Evolutionary conservation across 257 asterid species (phyloP), one percentile per base, ranked within the genome.

Genomic region (Solanum virginianum): DNA sequence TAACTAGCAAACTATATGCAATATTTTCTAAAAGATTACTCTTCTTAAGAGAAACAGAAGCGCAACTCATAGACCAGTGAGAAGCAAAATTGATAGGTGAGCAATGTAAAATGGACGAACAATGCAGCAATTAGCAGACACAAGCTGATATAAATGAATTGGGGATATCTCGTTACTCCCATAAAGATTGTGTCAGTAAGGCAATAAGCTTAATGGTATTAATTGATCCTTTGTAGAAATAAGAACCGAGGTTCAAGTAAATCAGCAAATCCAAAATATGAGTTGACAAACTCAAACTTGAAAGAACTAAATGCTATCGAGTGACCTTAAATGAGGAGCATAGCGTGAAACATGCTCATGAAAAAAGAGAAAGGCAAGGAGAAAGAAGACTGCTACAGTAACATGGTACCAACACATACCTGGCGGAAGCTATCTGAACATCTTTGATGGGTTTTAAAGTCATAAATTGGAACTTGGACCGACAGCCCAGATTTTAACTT

Each of bases 401-500:
- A 71, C 66, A 80, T 85, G 71, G 54, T 54, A 57, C 45, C 55
- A 60, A 60, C 43, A 3, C 85, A 80, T 85, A 95, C 99, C 98
- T 95, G 98, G 29, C 99, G 95, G 89, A 97, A 97, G 93, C 94
- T 92, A 51, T 95, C 97, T 32, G 90, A 87, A 86, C 91, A 86
- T 91, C 99, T 93, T 85, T 93, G 98, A 89, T 97, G 99, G 43
- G 97, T 88, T 91, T 97, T 97, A 86, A 97, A 97, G 87, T 95
- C 98, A 89, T 97, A 97, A 29, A 95, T 94, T 2, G 99, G 99
- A 86, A 97, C 93, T 39, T 97, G 98, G 85, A 95, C 98, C 71
- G 98, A 84, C 10, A 90, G 94, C 32, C 99, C 97, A 63, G 86
- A 24, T 87, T 89, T 95, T 29, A 95, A 96, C 84, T 86, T 89